Evolutionary conservation across 2,329 filamentous ascomycete genomes (phyloP), one percentile per base, ranked within the genome.

Genomic region (Cytospora piceicola): DNA sequence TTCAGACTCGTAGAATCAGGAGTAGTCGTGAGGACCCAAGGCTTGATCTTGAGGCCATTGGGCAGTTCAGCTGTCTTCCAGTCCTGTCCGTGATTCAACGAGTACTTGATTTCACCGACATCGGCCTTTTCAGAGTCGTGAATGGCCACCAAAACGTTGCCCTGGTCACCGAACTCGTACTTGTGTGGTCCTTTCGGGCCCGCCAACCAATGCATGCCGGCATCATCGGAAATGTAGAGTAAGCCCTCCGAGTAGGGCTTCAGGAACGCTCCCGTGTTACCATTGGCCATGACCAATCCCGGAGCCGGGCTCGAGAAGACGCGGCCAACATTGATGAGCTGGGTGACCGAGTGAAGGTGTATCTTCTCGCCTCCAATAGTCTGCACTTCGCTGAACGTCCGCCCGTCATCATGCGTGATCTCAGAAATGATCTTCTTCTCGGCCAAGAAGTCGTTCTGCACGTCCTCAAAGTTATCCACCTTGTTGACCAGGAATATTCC

Each of bases 351-450:
- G 77, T 99, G 95, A 9, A 99, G 83, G 74, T 99, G 94, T 36
- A 99, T 83, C 6, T 85, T 81, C 42, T 87, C 84, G 61, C 88
- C 85, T 5, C 49, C 66, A 15, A 85, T 83, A 70, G 89, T 92
- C 39, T 65, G 63, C 70, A 98, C 80, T 7, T 84, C 75, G 65
- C 92, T 86, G 76, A 96, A 98, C 0, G 89, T 94, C 71, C 94
- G 85, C 29, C 96, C 95, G 76, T 99, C 95, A 73, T 99, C 94
- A 73, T 98, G 99, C 58, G 92, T 97, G 74, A 99, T 97, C 71
- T 89, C 83, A 36, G 91, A 93, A 68, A 89, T 83, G 55, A 96
- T 77, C 73, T 92, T 87, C 79, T 94, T 94, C 7, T 78, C 72
- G 2, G 79, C 79, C 9, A 74, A 74, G 17, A 79, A 74, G 54